These are phyloP conservation scores for Colletotrichum nymphaeae DNA, from an alignment of 2,329 filamentous ascomycete genomes.

Conservation along the genomic window DNA sequence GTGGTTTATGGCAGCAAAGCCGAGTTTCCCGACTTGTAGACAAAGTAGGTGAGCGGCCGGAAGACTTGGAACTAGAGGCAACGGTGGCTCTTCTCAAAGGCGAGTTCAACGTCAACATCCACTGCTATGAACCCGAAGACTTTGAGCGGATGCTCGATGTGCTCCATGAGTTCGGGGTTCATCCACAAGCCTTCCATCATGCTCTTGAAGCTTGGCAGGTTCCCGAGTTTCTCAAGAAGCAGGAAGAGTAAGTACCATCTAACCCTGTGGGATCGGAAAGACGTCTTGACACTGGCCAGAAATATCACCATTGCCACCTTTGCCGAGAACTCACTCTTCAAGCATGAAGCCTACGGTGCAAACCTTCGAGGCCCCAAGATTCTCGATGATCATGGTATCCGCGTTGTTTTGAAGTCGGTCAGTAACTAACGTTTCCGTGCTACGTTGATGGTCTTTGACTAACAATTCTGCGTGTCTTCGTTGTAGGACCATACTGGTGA, in stretches of 20 bases:
- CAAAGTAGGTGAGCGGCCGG: slow-evolving; percentile 38
- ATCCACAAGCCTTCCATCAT: slow-evolving; percentile 54
- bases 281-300: background rate
- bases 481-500: slow-evolving; percentile 46
- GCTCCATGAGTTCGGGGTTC: slow-evolving; percentile 54
- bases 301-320: slow-evolving; percentile 57
- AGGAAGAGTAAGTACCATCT: slow-evolving; percentile 39
- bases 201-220: slow-evolving; percentile 53
- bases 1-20: background rate
- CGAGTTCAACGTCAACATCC: slow-evolving; percentile 53
- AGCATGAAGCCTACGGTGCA: slow-evolving; percentile 53
- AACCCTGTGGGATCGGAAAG: too few relatives aligned
- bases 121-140: slow-evolving; percentile 57
- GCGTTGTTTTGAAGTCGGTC: slow-evolving; percentile 54
- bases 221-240: slow-evolving; percentile 50
- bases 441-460: background rate
- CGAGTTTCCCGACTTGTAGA: background rate
- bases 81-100: slow-evolving; percentile 53
- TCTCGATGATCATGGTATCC: slow-evolving; percentile 50
- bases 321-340: slow-evolving; percentile 53
- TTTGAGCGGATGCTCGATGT: slow-evolving; percentile 54
- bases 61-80: slow-evolving; percentile 52
- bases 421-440: background rate
- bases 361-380: slow-evolving; percentile 53
- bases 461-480: background rate